Evolutionary conservation across 2,329 filamentous ascomycete species (phyloP), one percentile per base, ranked within the genome.

Genomic region (Colletotrichum karsti): DNA sequence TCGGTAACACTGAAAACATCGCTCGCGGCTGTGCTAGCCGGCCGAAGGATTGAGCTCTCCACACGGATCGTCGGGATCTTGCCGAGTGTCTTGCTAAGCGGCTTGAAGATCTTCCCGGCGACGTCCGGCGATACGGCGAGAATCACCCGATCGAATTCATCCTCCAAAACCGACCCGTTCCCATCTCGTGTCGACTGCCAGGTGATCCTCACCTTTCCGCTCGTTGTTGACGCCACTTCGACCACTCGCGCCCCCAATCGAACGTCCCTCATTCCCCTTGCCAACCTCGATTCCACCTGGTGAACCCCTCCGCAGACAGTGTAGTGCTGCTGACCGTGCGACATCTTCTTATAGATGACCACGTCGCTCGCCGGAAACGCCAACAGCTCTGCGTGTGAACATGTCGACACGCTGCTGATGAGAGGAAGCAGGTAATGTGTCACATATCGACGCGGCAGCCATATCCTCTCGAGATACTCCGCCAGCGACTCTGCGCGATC

Each of bases 41-140:
- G 70, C 15, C 71, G 71, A 3, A 79, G 78, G 0, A 87, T 81
- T 2, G 86, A 80, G 44, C 84, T 86, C 39, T 85, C 81, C 0
- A 88, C 85, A 2, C 76, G 72, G 3, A 77, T 77, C 0, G 84
- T 86, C 0, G 87, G 87, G 13, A 88, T 83, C n/a, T 72, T 72
- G 1, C 72, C 60, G 70, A 87, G 77, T 3, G 75, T 69, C 5
- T 77, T 56, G 3, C 70, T 68, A 3, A 87, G 71, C 0, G 84
- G 84, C 1, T 74, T 69, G 66, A 85, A 89, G 12, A 90, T 79
- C 6, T 74, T 74, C 5, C 79, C 82, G 0, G 84, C 85, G 4
- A 87, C 81, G 69, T 88, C 82, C 1, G 88, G 87, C 0, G 87
- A 83, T 1, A 89, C 84, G 0, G 86, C 86, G 1, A 90, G 76